Evolutionary conservation across 1,284 basidiomycete genomes (phyloP), one percentile per base, ranked within the genome.

Genomic region (Ustilago curta): DNA sequence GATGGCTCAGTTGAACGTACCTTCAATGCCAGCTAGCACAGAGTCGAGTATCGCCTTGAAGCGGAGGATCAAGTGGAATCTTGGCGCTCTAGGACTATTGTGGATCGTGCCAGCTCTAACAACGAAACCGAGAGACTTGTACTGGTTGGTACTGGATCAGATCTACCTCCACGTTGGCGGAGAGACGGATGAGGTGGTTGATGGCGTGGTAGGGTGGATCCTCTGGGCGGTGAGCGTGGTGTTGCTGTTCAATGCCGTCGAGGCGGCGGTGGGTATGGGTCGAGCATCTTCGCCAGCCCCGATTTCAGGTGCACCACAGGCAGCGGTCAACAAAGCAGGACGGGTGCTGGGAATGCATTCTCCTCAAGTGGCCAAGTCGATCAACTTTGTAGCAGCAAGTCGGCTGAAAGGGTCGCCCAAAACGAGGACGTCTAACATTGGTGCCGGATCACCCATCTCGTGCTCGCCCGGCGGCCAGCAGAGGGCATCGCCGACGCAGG

Each of bases 341-440:
- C 3, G 50, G 8, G 54, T 73, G 40, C 35, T 67, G 8, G 70
- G 70, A 0, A 57, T 73, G 25, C 64, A 73, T n/a, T 73, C 70
- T 3, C 64, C 70, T 0, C 53, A 60, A 27, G 53, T 64, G 4
- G 58, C 61, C n/a, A 73, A 64, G 35, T 53, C 49, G 23, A 52
- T 73, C 64, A 67, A 73, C 59, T 73, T 73, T 64, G 64, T 73
- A 37, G 70, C 70, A 4, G 70, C 70, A 7, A 68, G 64, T 27
- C 11, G 70, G 27, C 25, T 66, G 18, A 70, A 68, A 37, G 73
- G 73, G 9, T 68, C 64, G 3, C 73, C 73, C 27, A 76, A 76
- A 37, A 76, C 73, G 6, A 55, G 73, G 14, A 55, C 55, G 11
- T 51, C 42, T 2, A 55, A 31, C 35, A 65, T 71, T 18, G 73